Evolutionary conservation across 371 early-diverging fungal species (phyloP), one percentile per base, ranked within the genome.

Genomic region (Coemansia sp.): DNA sequence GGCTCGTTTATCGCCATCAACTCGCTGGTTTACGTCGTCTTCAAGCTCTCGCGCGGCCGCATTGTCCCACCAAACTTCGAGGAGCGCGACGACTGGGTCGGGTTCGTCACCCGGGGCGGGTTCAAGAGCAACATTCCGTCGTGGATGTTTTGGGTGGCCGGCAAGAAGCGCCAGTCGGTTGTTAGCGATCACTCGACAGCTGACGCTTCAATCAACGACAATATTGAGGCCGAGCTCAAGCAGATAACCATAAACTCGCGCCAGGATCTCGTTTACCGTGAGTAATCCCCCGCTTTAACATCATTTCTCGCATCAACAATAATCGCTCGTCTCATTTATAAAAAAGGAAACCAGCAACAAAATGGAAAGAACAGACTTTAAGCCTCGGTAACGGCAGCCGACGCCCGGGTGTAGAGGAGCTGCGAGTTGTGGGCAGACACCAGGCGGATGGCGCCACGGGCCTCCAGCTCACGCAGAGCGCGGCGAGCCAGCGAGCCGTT

Each of bases 401-500:
- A 63, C 58, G 76, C 77, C 26, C 75, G 71, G 16, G 75, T 98
- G 93, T 97, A 99, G 88, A 98, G 94, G 63, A 90, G 82, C 85
- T 96, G 96, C 68, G 93, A 86, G 78, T 86, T 86, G 87, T 95
- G 95, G 59, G 85, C 82, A 65, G 90, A 87, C 77, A 99, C 86
- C 55, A 89, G 85, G 79, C 89, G 88, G 84, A 99, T 99, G 61
- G 90, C 77, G 79, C 97, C 98, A 81, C 93, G 86, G 55, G 80
- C 82, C 81, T 89, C 95, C 55, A 99, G 85, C 78, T 96, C 96
- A 57, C 87, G 85, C 81, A 99, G 88, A 75, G 96, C 97, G 68
- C 85, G 80, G 67, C 98, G 94, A 72, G 99, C 99, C 58, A 98
- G 85, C 57, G 96, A 95, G 77, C 94, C 99, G 89, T 93, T 94